phyloP scores from a whole-genome alignment of 2,329 filamentous ascomycete species.

The Atkinsonella hypoxylon region DNA sequence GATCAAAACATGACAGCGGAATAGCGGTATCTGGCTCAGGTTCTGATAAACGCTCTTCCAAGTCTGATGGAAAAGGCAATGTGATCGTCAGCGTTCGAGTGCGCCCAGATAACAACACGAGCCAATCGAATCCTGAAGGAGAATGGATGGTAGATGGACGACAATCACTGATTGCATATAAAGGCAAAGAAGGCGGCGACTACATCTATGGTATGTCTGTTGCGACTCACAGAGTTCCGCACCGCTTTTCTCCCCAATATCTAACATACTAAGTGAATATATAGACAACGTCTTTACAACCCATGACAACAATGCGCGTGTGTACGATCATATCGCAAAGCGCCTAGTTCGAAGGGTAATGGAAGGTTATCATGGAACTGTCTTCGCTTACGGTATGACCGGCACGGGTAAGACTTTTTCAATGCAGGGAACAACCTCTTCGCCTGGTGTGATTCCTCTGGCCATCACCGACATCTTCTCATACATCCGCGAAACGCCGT shows the following conservation, averaged over 20 bases:
- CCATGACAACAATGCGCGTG: conserved; percentile 84
- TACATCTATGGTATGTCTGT: conserved; percentile 69
- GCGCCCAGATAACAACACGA: conserved; percentile 63
- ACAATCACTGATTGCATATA: conserved; percentile 69
- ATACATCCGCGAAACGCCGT: conserved; percentile 93
- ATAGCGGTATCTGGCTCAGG: conserved; percentile 18
- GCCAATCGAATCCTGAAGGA: conserved; percentile 50
- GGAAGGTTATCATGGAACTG: conserved; percentile 97
- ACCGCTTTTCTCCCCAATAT: conserved; percentile 1
- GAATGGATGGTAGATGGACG: conserved; percentile 91
- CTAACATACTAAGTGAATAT: conserved; percentile 9
- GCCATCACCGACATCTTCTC: conserved; percentile 99
- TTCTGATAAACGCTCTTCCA: conserved; percentile 37
- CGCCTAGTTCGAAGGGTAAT: conserved; percentile 90
- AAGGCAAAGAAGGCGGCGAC: conserved; percentile 81
- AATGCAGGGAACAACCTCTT: conserved; percentile 95
- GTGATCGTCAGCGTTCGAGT: conserved; percentile 93
- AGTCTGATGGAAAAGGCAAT: conserved; percentile 75
- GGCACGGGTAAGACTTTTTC: conserved; percentile 98
- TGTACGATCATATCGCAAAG: conserved; percentile 91
- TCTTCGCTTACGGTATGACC: conserved; percentile 98
- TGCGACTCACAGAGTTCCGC: neutral
- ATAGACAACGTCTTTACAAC: conserved; percentile 93
- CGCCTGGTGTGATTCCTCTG: conserved; percentile 89
- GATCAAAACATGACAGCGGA: conserved; percentile 17